Evolutionary conservation across 176 grass and related monocot species (phyloP), one percentile per base, ranked within the genome.

Genomic region (Avena sativa): DNA sequence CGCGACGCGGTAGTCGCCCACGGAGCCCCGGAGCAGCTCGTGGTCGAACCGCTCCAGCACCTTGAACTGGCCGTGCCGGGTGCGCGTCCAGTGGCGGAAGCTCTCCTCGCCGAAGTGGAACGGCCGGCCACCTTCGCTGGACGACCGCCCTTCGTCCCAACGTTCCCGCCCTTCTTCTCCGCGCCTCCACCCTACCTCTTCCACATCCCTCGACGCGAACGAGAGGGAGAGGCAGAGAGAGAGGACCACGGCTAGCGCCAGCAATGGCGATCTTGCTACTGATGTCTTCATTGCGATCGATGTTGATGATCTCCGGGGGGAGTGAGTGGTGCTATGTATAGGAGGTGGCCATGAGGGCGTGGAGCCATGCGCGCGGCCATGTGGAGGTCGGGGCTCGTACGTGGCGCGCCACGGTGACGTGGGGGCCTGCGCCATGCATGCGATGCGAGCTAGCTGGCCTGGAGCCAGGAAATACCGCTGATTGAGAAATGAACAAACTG

Each of bases 71-170:
- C 95, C 92, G 64, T 91, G 83, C 68, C 72, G 51, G 5, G 89
- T 86, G 10, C 71, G 82, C 71, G 71, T 64, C 83, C 92, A 87
- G 0, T 86, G 79, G 23, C 40, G 64, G 81, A 61, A 97, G 23
- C 93, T 92, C 89, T 95, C 93, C 82, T 84, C 85, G 16, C 93
- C 88, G 82, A 84, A 95, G 79, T 92, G 82, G 86, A 88, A 95
- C 16, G 88, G 90, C 53, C 64, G 9, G 32, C 88, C 79, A 1
- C 51, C 19, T 8, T 64, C 67, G 71, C 81, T 74, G 60, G 64
- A 64, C 25, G 55, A 64, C 47, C 50, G 56, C 28, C 86, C 63
- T 65, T 70, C 32, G 3, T 56, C 66, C 50, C 51, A 21, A 21
- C 6, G 30, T 36, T 60, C 79, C 62, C 30, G 8, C 20, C 52